phyloP scores from a whole-genome alignment of 179 eudicot species.

The Silene vulgaris region DNA sequence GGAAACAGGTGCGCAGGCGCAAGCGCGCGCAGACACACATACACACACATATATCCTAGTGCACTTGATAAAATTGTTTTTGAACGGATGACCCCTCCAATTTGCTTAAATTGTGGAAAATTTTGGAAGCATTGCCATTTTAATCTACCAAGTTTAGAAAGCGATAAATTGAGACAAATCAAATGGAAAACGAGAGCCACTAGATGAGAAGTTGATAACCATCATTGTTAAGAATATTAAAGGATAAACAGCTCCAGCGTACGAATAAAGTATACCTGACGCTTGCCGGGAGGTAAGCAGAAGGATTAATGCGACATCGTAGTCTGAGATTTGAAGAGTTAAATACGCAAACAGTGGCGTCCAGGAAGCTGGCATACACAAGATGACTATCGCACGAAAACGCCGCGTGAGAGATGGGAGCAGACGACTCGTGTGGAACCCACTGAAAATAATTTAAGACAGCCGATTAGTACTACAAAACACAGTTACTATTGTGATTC shows the following conservation, averaged over 20 bases:
- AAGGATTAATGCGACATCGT: constrained; percentile 75
- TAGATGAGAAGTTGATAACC: too few species aligned
- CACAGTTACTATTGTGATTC: neutral
- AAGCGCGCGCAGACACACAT: too few species aligned
- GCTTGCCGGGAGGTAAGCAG: constrained; percentile 65
- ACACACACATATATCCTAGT: too few species aligned
- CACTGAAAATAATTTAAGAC: constrained; percentile 41
- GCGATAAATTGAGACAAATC: too few species aligned
- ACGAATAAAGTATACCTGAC: constrained; percentile 42
- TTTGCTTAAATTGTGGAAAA: too few species aligned
- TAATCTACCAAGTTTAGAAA: too few species aligned
- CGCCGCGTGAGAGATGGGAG: constrained; percentile 80
- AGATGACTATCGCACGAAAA: constrained; percentile 92
- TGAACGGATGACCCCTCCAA: too few species aligned
- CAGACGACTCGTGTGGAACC: constrained; percentile 66
- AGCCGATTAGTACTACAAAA: constrained; percentile 16
- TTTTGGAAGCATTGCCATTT: too few species aligned
- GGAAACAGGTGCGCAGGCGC: too few species aligned
- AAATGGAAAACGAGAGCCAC: too few species aligned
- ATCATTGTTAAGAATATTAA: too few species aligned
- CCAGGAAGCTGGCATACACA: constrained; percentile 81
- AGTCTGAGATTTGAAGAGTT: constrained; percentile 60
- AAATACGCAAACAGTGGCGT: constrained; percentile 77
- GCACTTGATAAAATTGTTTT: too few species aligned
- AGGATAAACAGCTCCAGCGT: neutral